Conservation (phyloP, 1,284 basidiomycete genomes). For the Laetiporus sulphureus region DNA sequence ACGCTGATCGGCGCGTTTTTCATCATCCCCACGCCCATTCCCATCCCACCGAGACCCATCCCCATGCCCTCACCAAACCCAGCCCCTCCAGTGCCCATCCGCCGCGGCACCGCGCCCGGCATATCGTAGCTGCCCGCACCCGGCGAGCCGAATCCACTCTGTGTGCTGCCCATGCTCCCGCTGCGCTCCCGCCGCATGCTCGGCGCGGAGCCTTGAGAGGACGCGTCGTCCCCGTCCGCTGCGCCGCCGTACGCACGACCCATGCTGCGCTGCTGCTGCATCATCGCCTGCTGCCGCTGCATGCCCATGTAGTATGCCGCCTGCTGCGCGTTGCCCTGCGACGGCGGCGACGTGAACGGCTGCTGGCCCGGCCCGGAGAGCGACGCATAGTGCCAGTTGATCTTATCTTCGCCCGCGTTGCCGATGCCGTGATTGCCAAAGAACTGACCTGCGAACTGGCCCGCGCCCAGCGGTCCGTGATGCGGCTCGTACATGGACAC, state of each 20-base stretch:
- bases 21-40: slow-evolving; percentile 28
- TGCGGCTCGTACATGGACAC: slow-evolving; percentile 28
- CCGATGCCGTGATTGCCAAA: slow-evolving; percentile 15
- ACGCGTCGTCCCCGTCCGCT: slow-evolving; percentile 34
- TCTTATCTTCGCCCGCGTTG: slow-evolving; percentile 14
- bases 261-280: slow-evolving; percentile 17
- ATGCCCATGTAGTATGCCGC: slow-evolving; percentile 11
- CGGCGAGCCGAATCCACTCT: slow-evolving; percentile 29
- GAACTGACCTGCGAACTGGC: slow-evolving; percentile 18
- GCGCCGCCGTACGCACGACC: slow-evolving; percentile 25
- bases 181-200: slow-evolving; percentile 31
- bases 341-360: slow-evolving; percentile 30
- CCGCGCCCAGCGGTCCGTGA: slow-evolving; percentile 14
- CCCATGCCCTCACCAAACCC: slow-evolving; percentile 16
- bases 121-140: slow-evolving; percentile 32
- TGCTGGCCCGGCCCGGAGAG: slow-evolving; percentile 23
- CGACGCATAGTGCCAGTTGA: slow-evolving; percentile 24
- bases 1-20: slow-evolving; percentile 31
- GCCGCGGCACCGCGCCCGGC: slow-evolving; percentile 20
- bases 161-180: slow-evolving; percentile 31
- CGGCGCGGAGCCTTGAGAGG: slow-evolving; percentile 32
- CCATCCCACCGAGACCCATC: slow-evolving; percentile 14
- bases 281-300: slow-evolving; percentile 11
- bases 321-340: slow-evolving; percentile 20
- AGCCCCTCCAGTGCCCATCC: slow-evolving; percentile 21